A percentile compares a stretch with the other conserved stretches of the same genome.
These are phyloP conservation scores for Lanzia echinophila DNA, from an alignment of 2,329 filamentous ascomycete species.

Conservation along the genomic window DNA sequence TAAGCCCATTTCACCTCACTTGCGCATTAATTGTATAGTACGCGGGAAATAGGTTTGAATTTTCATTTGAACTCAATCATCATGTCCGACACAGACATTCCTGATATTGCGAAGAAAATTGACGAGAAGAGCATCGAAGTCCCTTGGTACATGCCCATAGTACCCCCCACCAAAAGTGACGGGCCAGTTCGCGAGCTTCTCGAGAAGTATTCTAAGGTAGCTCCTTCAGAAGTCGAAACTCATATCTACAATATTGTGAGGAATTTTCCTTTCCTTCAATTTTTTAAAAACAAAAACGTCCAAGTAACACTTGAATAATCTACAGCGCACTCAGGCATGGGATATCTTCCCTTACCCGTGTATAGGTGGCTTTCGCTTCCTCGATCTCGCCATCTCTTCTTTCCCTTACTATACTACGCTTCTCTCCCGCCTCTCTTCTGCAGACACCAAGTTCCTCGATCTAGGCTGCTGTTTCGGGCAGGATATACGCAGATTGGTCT, in stretches of 20 bases:
- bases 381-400: conserved; percentile 12
- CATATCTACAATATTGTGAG: conserved; percentile 14
- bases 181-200: conserved; percentile 8
- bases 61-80: background rate
- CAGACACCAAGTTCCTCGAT: conserved; percentile 26
- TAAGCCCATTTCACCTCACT: no score
- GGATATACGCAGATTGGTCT: conserved; percentile 31
- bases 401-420: conserved; percentile 9
- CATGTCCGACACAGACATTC: background rate
- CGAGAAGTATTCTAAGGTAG: conserved; percentile 17
- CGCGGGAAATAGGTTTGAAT: background rate
- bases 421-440: background rate
- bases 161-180: background rate
- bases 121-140: conserved; percentile 4
- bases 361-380: conserved; percentile 20
- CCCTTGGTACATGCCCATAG: conserved; percentile 8
- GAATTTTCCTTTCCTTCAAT: no score
- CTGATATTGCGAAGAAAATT: background rate
- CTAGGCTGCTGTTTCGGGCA: conserved; percentile 35
- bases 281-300: background rate
- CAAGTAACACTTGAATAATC: background rate
- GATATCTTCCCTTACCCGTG: conserved; percentile 21
- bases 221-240: conserved; percentile 9
- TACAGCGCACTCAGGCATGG: conserved; percentile 19
- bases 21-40: no score